phyloP scores from a whole-genome alignment of 2,329 filamentous ascomycete genomes.

The Sphaceloma murrayae region DNA sequence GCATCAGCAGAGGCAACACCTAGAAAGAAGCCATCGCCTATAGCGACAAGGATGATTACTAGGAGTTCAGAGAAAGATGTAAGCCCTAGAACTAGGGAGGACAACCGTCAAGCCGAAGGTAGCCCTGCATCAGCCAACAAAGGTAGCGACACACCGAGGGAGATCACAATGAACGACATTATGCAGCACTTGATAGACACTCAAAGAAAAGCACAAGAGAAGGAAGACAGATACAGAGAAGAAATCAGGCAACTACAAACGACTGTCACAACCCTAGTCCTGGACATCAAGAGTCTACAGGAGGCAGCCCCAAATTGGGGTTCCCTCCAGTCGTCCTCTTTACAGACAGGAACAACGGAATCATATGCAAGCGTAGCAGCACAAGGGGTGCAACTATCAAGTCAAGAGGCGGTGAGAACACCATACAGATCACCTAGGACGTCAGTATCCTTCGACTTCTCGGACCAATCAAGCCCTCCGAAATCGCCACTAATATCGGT shows the following conservation, averaged over 20 bases:
- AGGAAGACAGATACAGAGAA: conserved; percentile 10
- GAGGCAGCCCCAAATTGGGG: conserved; percentile 9
- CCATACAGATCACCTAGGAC: background rate
- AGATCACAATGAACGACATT: conserved; percentile 15
- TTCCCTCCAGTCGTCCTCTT: background rate
- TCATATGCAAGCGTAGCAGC: conserved; percentile 12
- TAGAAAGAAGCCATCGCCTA: conserved; percentile 12
- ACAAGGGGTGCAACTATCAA: background rate
- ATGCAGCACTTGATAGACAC: conserved; percentile 3
- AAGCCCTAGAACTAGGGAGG: no score
- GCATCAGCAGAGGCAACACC: conserved; percentile 13
- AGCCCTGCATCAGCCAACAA: conserved; percentile 1
- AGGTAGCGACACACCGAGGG: conserved; percentile 9
- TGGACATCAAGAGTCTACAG: conserved; percentile 14
- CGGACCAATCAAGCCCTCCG: background rate
- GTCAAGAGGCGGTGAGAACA: background rate
- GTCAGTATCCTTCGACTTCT: background rate
- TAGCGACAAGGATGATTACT: conserved; percentile 8
- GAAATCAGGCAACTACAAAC: conserved; percentile 12
- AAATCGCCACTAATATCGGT: background rate
- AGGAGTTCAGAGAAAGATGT: conserved; percentile 2
- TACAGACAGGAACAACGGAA: background rate
- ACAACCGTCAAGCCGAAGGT: conserved; percentile 5
- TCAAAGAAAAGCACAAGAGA: conserved; percentile 6
- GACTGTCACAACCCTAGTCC: conserved; percentile 8